phyloP scores from a whole-genome alignment of 805 yeast species.

The Candida andamanensis region DNA sequence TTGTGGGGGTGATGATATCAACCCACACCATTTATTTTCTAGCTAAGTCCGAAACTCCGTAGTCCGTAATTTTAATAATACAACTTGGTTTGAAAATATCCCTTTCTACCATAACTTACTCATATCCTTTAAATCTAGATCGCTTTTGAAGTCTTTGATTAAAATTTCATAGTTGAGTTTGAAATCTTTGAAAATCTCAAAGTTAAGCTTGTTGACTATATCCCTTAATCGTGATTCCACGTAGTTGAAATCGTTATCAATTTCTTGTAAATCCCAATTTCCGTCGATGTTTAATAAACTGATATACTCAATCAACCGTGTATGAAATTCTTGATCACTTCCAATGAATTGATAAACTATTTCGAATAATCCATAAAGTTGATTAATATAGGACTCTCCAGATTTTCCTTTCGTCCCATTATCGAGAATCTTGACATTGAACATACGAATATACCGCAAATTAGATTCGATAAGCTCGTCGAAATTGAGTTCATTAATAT shows the following conservation, averaged over 20 bases:
- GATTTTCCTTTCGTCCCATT: conserved; percentile 28
- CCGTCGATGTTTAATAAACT: conserved; percentile 23
- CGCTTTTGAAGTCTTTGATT: conserved; percentile 49
- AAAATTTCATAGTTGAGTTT: conserved; percentile 38
- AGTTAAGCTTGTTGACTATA: conserved; percentile 36
- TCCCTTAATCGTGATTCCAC: conserved; percentile 24
- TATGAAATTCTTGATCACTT: conserved; percentile 30
- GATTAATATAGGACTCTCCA: conserved; percentile 24
- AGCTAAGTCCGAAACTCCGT: too few relatives aligned
- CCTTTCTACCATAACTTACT: conserved; percentile 8
- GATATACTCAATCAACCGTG: conserved; percentile 23
- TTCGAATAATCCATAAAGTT: conserved; percentile 29
- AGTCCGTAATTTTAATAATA: too few relatives aligned
- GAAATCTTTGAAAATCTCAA: conserved; percentile 38
- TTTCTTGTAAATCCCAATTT: conserved; percentile 13
- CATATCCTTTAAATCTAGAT: conserved; percentile 45
- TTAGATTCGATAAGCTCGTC: conserved; percentile 45
- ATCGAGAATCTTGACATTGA: conserved; percentile 27
- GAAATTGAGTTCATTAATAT: conserved; percentile 16
- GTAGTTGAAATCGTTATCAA: conserved; percentile 25
- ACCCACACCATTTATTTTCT: too few relatives aligned
- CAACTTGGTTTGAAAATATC: conserved; percentile 10
- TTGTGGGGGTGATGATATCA: conserved; percentile 10
- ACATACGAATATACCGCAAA: conserved; percentile 21
- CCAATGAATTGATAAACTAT: conserved; percentile 27